Base-by-base conservation (phyloP, 805 yeast genomes). In the Kregervanrija delftensis region DNA sequence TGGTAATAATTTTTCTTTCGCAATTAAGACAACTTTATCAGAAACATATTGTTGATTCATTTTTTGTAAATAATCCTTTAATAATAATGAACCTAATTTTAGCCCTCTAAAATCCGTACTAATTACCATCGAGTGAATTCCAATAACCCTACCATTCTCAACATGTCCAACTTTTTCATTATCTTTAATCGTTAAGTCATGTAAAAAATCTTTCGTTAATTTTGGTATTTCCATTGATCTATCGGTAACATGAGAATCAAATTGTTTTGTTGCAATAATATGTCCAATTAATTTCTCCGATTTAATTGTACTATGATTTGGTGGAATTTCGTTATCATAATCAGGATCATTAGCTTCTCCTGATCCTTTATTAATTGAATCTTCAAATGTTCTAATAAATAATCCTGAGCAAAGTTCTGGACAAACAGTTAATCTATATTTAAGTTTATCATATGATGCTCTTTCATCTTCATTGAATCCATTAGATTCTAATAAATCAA, bases 351-450 rank as follows among this genome's bases (percentile, higher is more conserved):
- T 33, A 14, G 35, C 4, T 5, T 33, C 35, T 11, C 15, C 35
- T 15, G 43, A 45, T 12, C 35, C 58, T 28, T 34, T n/a, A 16
- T 35, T 42, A 5, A 41, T 42, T 30, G 40, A 37, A 12, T 46
- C 44, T 39, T 59, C 69, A 63, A 83, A 84, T 45, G 78, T 78
- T 58, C 96, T 73, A 42, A 88, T 71, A 58, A 91, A 93, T 45
- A 93, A 71, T 2, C 98, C 98, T 5, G 90, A 79, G 52, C 93
- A 80, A 46, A 91, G 74, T 62, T 91, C 99, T 9, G 98, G 98
- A 61, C 97, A 90, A 4, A 69, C 79, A 1, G 73, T 73, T 50
- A 91, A 71, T 54, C 97, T 74, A 68, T 86, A 91, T 51, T 66
- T 67, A 44, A 79, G 63, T 51, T 76, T 81, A 41, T 80, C 87